Evolutionary conservation across 495 filamentous ascomycete genomes (phyloP), one percentile per base, ranked within the genome.

Genomic region (Neurospora sp.): DNA sequence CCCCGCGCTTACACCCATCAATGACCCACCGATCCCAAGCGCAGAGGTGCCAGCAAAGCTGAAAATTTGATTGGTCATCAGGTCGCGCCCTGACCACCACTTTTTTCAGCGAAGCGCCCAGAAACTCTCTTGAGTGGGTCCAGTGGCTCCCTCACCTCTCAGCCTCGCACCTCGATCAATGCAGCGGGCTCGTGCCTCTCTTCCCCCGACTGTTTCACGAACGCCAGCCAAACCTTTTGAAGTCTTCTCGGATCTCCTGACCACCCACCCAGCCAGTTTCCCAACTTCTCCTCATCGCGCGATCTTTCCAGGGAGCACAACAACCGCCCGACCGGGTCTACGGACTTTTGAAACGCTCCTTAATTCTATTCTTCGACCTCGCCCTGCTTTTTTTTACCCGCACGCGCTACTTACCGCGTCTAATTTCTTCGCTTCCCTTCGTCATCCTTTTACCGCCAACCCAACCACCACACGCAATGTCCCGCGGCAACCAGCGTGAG

Each of bases 401-500:
- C 68, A 69, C 41, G 44, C 61, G 20, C 72, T 31, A 35, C 44
- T 37, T 65, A 69, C 70, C 12, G 22, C 68, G 18, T 75, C 69
- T 12, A 70, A 12, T 27, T 73, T 71, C 18, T 68, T 73, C 65
- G 35, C 46, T 73, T 20, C 68, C 31, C 31, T 31, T 27, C 31
- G 31, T 35, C 35, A 12, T 35, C 31, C 69, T 37, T 4, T 68
- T 39, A 22, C 39, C 27, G 61, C 71, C 31, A 72, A 71, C 53
- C 48, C 31, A 72, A 71, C 53, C 48, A 71, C 70, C 31, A 46
- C 14, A 70, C 73, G 87, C 80, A 41, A 97, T 97, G 94, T 89
- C 94, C 72, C 92, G 94, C 80, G 94, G 94, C 75, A 98, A 98
- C 80, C 94, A 98, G 86, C 89, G 94, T 78, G 94, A 97, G 71